Conservation (phyloP, 345 rosid genomes). For the Corymbia maculata region DNA sequence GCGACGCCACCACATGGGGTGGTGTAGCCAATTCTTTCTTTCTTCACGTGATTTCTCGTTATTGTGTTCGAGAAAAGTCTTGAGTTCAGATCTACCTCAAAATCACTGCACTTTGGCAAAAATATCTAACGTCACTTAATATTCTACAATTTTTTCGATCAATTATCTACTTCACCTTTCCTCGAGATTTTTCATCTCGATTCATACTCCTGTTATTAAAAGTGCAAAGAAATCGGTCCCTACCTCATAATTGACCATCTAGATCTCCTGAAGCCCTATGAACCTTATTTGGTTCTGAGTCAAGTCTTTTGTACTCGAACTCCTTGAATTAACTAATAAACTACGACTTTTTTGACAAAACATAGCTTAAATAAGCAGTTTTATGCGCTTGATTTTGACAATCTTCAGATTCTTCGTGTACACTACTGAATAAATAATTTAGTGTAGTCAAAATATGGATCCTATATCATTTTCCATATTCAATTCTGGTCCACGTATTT, state of each 20-base stretch:
- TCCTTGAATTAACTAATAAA: too few relatives aligned
- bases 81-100: neutral
- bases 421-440: too few relatives aligned
- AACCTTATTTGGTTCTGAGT: too few relatives aligned
- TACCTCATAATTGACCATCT: too few relatives aligned
- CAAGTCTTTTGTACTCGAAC: too few relatives aligned
- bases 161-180: neutral
- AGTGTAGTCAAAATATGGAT: neutral
- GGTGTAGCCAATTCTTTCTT: neutral
- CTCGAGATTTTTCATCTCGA: neutral
- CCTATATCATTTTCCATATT: neutral
- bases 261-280: too few relatives aligned
- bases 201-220: neutral
- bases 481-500: neutral
- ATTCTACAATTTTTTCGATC: neutral
- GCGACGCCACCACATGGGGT: too few relatives aligned
- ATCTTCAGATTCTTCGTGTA: neutral
- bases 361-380: neutral
- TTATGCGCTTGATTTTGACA: neutral
- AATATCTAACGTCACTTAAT: neutral
- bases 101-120: neutral
- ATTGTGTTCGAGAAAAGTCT: neutral
- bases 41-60: neutral
- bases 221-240: neutral
- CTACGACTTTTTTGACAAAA: too few relatives aligned